Evolutionary conservation across 768 basidiomycete genomes (phyloP), one percentile per base, ranked within the genome.

Genomic region (Rubroboletus pulcherrimus): DNA sequence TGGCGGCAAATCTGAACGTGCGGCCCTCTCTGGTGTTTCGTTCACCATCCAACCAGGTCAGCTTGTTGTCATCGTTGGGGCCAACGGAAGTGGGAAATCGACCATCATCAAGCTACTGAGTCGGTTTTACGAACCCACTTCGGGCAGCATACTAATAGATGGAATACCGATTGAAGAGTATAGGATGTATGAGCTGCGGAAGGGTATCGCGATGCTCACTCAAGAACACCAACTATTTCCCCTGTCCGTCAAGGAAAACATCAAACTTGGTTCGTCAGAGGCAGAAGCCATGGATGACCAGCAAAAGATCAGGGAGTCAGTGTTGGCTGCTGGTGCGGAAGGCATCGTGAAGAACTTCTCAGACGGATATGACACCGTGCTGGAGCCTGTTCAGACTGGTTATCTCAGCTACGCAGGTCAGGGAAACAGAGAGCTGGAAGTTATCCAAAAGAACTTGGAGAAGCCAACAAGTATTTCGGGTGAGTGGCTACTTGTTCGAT

Each of bases 21-120:
- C 56, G 0, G 71, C 68, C 24, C 55, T 73, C 54, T 49, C 59
- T 46, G 21, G 59, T n/a, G 62, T 72, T 4, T 66, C 66, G 5
- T 72, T 74, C 46, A 60, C 61, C 11, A 67, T 74, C 29, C 54
- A 59, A 12, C 64, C 67, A 7, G 73, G 73, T 5, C 67, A 69
- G 19, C 59, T 73, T 5, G 74, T 70, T 3, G 66, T 73, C 41
- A 59, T 74, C n/a, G 74, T 72, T 7, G 73, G 73, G 9, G 41
- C 63, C 14, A 72, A 73, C 26, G 71, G 71, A 24, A 71, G 68
- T 21, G 71, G 72, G 7, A 73, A 73, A 47, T 68, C 71, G 3
- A 72, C 72, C 3, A 63, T 78, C 11, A 63, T 79, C 29, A 77
- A 78, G 49, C 64, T 81, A 7, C 53, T 81, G 12, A 69, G 68